Conservation (phyloP, 164 flowering plant species). For the Aristolochia fimbriata region DNA sequence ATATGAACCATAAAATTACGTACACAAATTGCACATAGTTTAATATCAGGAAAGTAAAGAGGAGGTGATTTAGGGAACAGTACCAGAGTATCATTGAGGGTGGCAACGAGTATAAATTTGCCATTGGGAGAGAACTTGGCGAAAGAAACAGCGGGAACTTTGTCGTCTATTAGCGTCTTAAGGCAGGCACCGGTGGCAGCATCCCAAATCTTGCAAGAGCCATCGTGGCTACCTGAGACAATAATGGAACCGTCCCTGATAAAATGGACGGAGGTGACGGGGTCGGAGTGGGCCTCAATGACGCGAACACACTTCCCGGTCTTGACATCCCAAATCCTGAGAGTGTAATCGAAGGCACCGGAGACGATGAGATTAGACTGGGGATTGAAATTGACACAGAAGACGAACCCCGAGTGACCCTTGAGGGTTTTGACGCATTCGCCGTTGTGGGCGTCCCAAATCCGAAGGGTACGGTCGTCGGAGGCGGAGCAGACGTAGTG, state of each 20-base stretch:
- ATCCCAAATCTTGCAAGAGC: conserved; percentile 93
- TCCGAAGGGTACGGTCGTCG: conserved; percentile 78
- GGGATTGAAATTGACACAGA: conserved; percentile 88
- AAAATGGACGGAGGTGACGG: conserved; percentile 77
- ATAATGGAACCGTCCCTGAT: conserved; percentile 78
- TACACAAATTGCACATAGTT: no score
- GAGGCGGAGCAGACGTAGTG: conserved; percentile 94
- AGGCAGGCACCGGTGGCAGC: conserved; percentile 42
- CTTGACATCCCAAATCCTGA: conserved; percentile 86
- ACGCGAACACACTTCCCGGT: conserved; percentile 49
- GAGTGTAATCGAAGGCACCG: conserved; percentile 78
- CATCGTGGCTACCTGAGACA: conserved; percentile 85
- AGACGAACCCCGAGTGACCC: conserved; percentile 73
- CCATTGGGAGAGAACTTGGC: conserved; percentile 94
- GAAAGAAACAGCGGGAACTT: conserved; percentile 65
- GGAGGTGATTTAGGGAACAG: conserved; percentile 11
- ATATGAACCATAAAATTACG: no score
- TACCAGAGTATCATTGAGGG: conserved; percentile 77
- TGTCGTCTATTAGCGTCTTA: conserved; percentile 64
- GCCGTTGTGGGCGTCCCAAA: conserved; percentile 66
- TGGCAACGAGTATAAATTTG: conserved; percentile 90
- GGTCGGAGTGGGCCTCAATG: conserved; percentile 54
- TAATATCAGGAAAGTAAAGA: no score
- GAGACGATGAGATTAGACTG: conserved; percentile 79
- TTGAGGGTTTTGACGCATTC: conserved; percentile 69